Conservation (phyloP, 257 asterid species). For the Misopates orontium region DNA sequence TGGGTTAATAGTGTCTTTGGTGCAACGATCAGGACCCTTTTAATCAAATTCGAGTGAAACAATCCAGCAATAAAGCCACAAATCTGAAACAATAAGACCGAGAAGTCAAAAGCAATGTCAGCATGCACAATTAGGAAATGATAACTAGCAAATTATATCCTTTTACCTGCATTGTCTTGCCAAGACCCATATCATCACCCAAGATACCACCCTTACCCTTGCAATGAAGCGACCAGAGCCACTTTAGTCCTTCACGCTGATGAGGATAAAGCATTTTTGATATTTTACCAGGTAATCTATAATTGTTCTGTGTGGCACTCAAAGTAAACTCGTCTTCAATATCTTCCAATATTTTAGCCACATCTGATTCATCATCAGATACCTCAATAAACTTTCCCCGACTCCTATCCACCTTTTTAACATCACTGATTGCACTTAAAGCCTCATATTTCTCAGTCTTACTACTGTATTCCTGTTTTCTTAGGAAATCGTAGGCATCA, state of each 20-base stretch:
- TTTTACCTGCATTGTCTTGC: constrained; percentile 97
- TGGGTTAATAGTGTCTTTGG: constrained; percentile 90
- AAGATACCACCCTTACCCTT: constrained; percentile 87
- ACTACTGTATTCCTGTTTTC: constrained; percentile 31
- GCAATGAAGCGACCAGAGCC: constrained; percentile 97
- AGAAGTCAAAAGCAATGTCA: no score
- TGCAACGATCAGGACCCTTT: constrained; percentile 80
- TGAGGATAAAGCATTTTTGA: constrained; percentile 85
- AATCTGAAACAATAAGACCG: constrained; percentile 41
- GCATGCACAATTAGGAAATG: not conserved
- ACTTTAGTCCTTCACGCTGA: constrained; percentile 89
- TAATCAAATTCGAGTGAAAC: constrained; percentile 70
- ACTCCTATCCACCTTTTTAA: constrained; percentile 36
- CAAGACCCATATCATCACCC: constrained; percentile 98
- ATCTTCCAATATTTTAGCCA: constrained; percentile 33
- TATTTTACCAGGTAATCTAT: constrained; percentile 59
- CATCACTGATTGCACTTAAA: constrained; percentile 35
- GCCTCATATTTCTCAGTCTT: constrained; percentile 42
- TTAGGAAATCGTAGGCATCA: constrained; percentile 32
- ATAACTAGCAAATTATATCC: constrained; percentile 7
- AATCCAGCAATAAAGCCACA: constrained; percentile 85
- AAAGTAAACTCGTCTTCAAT: constrained; percentile 52
- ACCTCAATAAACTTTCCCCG: constrained; percentile 42
- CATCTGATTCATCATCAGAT: constrained; percentile 46
- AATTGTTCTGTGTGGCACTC: constrained; percentile 49